Base-by-base conservation (phyloP, 2,329 filamentous ascomycete genomes). In the Pyrenochaeta sp. region DNA sequence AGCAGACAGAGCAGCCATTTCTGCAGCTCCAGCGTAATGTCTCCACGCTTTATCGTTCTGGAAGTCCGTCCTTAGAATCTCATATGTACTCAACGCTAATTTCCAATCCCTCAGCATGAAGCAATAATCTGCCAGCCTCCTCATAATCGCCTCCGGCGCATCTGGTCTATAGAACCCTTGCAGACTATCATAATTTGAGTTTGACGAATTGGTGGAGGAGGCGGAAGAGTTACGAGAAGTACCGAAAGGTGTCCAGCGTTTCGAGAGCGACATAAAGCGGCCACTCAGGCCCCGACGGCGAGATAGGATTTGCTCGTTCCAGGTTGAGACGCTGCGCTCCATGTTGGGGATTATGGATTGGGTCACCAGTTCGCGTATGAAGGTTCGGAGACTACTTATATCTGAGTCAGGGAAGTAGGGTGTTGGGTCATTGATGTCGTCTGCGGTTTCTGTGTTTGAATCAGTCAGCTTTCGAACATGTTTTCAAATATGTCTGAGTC, bases 21-120 rank as follows among this genome's bases (percentile, higher is more conserved):
- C 95, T 75, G 96, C 94, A 1, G 91, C 90, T 3, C 91, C 94
- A 0, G 95, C 95, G 74, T 97, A 92, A 72, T 98, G 91, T 68
- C 88, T 92, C 95, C 95, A 99, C 1, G 95, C 96, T 77, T 98
- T 98, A 75, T 97, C 93, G 73, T 95, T 95, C 72, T 88, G 89
- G 76, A 94, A 99, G 75, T 99, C 96, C 7, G 89, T 86, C 52
- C 92, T 88, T 8, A 99, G 80, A 5, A 99, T 85, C 56, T 99
- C 94, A 74, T 97, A 99, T 0, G 92, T 97, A 12, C 90, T 93
- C 67, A 95, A 87, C 9, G 95, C 92, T 36, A 99, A 82, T 77
- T 96, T 97, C 88, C 91, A 99, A 77, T 99, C 96, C 32, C 95
- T 88, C 37, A 99, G 84, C 93, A 99, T 97, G 72, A 99, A 96